These are phyloP conservation scores for Arachnomyces sp. DNA, from an alignment of 2,329 filamentous ascomycete species.

Conservation along the genomic window DNA sequence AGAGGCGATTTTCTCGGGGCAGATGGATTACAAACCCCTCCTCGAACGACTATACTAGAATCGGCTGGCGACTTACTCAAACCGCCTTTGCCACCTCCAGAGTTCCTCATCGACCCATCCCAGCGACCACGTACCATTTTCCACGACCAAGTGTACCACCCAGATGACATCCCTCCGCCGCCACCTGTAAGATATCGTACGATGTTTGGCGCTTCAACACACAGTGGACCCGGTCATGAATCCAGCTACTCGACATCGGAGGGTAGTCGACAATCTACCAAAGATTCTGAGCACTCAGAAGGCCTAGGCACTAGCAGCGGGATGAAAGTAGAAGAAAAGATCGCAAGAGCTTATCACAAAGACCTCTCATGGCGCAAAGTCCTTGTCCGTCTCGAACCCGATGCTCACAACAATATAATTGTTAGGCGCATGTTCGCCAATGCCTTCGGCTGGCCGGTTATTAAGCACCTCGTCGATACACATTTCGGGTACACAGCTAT, in stretches of 20 bases:
- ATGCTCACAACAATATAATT: slow-evolving; percentile 97
- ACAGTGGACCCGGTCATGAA: slow-evolving; percentile 9
- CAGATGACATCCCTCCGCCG: slow-evolving; percentile 80
- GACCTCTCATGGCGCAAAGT: slow-evolving; percentile 95
- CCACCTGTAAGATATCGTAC: slow-evolving; percentile 42
- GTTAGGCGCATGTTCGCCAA: slow-evolving; percentile 95
- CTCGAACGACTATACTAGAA: slow-evolving; percentile 88
- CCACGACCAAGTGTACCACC: slow-evolving; percentile 92
- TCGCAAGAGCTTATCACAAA: slow-evolving; percentile 87
- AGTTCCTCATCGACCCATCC: slow-evolving; percentile 76
- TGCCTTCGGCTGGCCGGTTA: slow-evolving; percentile 92
- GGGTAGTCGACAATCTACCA: slow-evolving; percentile 6
- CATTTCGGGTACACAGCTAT: slow-evolving; percentile 75
- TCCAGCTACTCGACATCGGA: slow-evolving; percentile 6
- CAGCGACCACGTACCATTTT: slow-evolving; percentile 84
- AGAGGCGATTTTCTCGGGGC: slow-evolving; percentile 45
- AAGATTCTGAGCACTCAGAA: slow-evolving; percentile 1
- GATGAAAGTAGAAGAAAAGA: slow-evolving; percentile 96
- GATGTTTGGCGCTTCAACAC: slow-evolving; percentile 24
- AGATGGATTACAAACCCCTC: slow-evolving; percentile 58
- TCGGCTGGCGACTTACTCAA: slow-evolving; percentile 87
- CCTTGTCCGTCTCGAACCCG: slow-evolving; percentile 85
- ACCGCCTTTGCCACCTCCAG: slow-evolving; percentile 70
- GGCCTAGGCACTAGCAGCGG: slow-evolving; percentile 19
- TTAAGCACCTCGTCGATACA: slow-evolving; percentile 88